Percentiles rank a stretch among this genome's conserved stretches.
Evolutionary conservation across 306 rosid genomes (phyloP).

Genomic region (Cucumis hystrix): DNA sequence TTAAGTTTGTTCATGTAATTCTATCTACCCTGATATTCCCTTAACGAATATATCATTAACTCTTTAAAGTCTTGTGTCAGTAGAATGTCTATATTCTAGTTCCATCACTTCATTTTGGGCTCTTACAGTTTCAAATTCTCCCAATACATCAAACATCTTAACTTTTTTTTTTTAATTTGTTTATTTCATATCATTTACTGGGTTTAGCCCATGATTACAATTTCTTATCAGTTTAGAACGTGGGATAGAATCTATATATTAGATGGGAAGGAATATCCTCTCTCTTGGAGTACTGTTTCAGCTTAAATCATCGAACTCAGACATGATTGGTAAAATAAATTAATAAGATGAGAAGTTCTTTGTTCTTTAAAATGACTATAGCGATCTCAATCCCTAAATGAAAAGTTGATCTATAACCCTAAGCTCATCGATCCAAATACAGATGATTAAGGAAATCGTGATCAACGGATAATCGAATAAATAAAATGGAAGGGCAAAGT

Average conservation of each 20-base stretch:
- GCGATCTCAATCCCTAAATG: background rate
- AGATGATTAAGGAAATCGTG: background rate
- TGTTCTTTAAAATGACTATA: background rate
- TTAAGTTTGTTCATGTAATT: background rate
- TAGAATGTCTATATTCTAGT: background rate
- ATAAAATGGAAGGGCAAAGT: background rate
- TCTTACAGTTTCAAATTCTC: background rate
- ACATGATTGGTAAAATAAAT: background rate
- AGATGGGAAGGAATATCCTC: background rate
- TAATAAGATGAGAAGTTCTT: background rate
- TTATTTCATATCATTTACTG: background rate
- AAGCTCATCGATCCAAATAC: background rate
- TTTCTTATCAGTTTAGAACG: background rate
- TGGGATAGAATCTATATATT: background rate
- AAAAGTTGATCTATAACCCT: background rate
- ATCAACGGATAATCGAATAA: background rate
- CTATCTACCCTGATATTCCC: background rate
- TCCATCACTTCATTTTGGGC: background rate
- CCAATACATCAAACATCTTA: background rate
- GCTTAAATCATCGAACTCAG: background rate
- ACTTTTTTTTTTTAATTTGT: background rate
- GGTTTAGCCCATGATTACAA: background rate
- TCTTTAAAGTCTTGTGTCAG: background rate
- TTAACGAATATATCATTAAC: background rate
- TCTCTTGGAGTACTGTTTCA: background rate